Evolutionary conservation across 306 rosid species (phyloP).

Genomic region (Vigna unguiculata): DNA sequence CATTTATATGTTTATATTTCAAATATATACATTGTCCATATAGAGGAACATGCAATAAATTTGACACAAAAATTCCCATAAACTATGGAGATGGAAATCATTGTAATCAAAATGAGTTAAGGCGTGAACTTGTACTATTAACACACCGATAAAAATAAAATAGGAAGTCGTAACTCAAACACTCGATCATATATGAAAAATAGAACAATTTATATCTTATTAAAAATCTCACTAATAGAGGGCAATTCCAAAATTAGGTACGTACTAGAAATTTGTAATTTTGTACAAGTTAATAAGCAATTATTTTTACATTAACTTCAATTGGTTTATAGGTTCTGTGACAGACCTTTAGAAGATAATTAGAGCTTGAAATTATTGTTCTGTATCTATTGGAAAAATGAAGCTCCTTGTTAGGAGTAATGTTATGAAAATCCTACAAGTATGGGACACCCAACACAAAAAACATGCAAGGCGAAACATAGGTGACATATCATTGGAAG

Average conservation of each 20-base stretch:
- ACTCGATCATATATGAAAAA: background rate
- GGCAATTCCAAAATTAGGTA: background rate
- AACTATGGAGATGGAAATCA: background rate
- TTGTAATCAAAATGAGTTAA: conserved; percentile 32
- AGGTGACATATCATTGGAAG: no score
- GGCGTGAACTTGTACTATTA: background rate
- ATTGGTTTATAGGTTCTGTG: background rate
- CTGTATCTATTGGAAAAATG: no score
- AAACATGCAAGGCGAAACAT: no score
- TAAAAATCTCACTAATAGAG: background rate
- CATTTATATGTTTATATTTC: conserved; percentile 6
- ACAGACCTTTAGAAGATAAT: no score
- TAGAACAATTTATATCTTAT: background rate
- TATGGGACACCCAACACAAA: no score
- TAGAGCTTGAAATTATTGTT: no score
- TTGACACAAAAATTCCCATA: conserved; percentile 27
- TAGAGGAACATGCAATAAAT: background rate
- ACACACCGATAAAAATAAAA: background rate
- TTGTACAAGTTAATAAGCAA: no score
- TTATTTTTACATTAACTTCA: no score
- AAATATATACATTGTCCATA: conserved; percentile 13
- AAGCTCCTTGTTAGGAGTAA: no score
- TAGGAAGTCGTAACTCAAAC: background rate
- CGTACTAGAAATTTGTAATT: background rate
- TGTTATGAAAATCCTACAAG: no score